phyloP scores from a whole-genome alignment of 192 early-diverging fungal species.

The Linnemannia elongata region DNA sequence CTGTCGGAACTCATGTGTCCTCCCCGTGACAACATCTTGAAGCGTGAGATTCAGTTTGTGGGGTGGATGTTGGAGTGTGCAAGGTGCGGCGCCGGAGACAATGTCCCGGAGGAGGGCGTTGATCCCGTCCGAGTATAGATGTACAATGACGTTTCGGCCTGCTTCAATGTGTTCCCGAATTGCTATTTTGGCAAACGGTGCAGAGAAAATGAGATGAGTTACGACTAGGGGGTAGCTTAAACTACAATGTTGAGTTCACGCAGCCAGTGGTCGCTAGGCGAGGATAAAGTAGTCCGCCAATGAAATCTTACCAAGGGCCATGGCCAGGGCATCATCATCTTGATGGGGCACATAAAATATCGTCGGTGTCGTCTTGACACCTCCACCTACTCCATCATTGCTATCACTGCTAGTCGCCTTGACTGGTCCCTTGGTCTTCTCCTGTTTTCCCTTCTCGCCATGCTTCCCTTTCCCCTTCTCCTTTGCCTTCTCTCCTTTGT shows the following conservation, averaged over 20 bases:
- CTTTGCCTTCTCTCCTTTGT: not conserved
- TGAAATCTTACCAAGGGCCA: conserved; percentile 36
- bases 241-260: too few species aligned
- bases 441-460: not conserved
- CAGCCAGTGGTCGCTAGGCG: too few species aligned
- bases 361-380: conserved; percentile 25
- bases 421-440: not conserved
- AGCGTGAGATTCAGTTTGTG: conserved; percentile 29
- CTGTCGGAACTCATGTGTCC: conserved; percentile 49
- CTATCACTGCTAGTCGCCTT: not conserved
- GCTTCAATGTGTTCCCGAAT: conserved; percentile 48
- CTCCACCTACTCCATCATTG: not conserved
- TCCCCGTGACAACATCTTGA: conserved; percentile 44
- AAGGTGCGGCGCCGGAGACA: conserved; percentile 26
- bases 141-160: conserved; percentile 37
- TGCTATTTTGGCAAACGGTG: not conserved
- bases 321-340: conserved; percentile 49
- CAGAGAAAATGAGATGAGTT: not conserved
- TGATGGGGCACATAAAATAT: conserved; percentile 53
- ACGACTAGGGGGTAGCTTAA: not conserved
- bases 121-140: conserved; percentile 48
- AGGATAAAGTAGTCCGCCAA: too few species aligned
- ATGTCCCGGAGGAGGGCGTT: conserved; percentile 43
- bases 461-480: not conserved
- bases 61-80: conserved; percentile 12